Percentiles rank a stretch among this genome's conserved stretches.
These are phyloP conservation scores for Beauveria caledonica DNA, from an alignment of 2,329 filamentous ascomycete species.

Conservation along the genomic window DNA sequence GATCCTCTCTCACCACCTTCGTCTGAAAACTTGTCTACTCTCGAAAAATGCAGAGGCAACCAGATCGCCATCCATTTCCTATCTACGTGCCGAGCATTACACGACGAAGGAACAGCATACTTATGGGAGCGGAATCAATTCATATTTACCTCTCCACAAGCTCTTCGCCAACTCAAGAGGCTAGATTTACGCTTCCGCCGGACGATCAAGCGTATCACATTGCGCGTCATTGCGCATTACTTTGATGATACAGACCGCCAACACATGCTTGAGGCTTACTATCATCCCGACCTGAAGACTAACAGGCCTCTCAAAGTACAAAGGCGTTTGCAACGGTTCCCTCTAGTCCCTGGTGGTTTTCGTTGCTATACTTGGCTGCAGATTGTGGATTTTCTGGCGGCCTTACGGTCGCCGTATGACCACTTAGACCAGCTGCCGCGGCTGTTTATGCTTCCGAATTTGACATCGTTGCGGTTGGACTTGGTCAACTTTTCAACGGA, in stretches of 20 bases:
- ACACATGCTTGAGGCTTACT: conserved; percentile 32
- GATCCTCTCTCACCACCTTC: conserved; percentile 42
- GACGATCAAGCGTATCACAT: conserved; percentile 36
- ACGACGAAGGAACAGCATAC: conserved; percentile 39
- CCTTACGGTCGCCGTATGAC: conserved; percentile 41
- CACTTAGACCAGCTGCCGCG: conserved; percentile 26
- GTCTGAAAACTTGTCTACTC: conserved; percentile 33
- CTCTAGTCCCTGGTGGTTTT: conserved; percentile 40
- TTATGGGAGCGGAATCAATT: conserved; percentile 47
- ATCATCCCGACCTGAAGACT: conserved; percentile 36
- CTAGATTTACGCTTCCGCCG: conserved; percentile 34
- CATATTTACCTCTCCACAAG: conserved; percentile 42
- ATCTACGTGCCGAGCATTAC: conserved; percentile 40
- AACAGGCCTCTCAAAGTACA: conserved; percentile 34
- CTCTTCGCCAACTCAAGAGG: conserved; percentile 40
- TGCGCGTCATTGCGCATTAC: conserved; percentile 47
- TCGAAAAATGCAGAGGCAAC: conserved; percentile 36
- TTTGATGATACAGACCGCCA: conserved; percentile 41
- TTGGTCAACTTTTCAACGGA: conserved; percentile 45
- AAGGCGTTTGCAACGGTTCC: conserved; percentile 35
- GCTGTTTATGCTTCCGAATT: conserved; percentile 32
- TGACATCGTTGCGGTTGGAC: conserved; percentile 42
- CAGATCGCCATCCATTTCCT: conserved; percentile 46
- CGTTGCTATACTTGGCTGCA: conserved; percentile 47
- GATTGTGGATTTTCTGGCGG: conserved; percentile 42